Evolutionary conservation across 2,329 filamentous ascomycete species (phyloP), one percentile per base, ranked within the genome.

Genomic region (Diaporthe humulicola): DNA sequence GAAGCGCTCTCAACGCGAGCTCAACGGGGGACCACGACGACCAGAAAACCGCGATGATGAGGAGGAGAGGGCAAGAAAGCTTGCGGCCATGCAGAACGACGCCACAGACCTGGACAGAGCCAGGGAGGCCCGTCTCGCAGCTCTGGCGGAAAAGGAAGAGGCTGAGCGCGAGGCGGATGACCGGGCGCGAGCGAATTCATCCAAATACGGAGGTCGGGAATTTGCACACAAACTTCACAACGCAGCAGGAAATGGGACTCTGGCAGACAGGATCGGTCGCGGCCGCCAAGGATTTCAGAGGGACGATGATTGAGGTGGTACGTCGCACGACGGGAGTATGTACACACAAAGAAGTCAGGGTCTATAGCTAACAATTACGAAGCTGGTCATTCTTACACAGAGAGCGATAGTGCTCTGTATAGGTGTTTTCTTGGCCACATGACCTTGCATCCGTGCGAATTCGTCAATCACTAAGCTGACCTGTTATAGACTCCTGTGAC

Each of bases 51-150:
- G 76, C 72, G 66, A 84, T 5, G 82, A 81, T 9, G 88, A 88
- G 28, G 89, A 90, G 30, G 91, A 93, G 76, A 87, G 88, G n/a
- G 91, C 91, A 17, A 88, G 89, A 33, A 94, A 91, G 81, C 84
- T 95, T 25, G 93, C 92, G 22, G 92, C 91, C 12, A 95, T 95
- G 93, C 93, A 94, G 81, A 88, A 89, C 25, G 92, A 91, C 38
- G 93, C 93, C 6, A 88, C 87, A 1, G 90, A 93, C 15, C 86
- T 97, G 64, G 94, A 96, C 78, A 81, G 86, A n/a, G 92, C 93
- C 78, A 91, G 95, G 42, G 90, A 90, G 77, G 88, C 89, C 75
- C 90, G 95, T 33, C 85, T 97, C 14, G 90, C 90, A 0, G 90
- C 91, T 1, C 85, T 96, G 25, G 91, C 90, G 33, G 90, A 91